Conservation (phyloP, 2,329 filamentous ascomycete genomes). For the Penicillium polonicum region DNA sequence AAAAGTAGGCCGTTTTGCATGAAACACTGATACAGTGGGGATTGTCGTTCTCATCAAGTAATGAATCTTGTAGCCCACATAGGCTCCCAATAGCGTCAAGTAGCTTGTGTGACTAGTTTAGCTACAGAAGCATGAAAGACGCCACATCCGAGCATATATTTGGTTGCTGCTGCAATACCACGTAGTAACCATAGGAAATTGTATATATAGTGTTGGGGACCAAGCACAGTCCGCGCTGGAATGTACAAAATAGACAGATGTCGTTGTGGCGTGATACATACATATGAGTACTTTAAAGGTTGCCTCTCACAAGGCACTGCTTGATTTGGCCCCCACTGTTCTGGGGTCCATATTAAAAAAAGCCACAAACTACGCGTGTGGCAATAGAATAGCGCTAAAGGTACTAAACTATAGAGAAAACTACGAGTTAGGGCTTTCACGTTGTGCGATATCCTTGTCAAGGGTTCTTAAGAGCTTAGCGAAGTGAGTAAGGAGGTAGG, state of each 20-base stretch:
- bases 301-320: no score
- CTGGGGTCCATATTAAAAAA: background rate
- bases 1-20: background rate
- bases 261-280: background rate
- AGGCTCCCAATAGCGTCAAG: background rate
- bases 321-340: background rate
- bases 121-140: background rate
- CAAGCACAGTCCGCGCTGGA: background rate
- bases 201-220: background rate
- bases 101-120: background rate
- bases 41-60: background rate
- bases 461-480: background rate
- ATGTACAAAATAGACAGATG: background rate
- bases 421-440: background rate
- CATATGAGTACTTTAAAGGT: background rate
- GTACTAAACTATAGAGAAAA: background rate
- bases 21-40: no score
- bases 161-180: background rate
- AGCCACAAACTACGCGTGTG: background rate
- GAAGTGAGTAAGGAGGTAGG: background rate
- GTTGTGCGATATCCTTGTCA: background rate
- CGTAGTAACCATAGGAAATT: no score
- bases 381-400: background rate
- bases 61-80: background rate
- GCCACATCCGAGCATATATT: background rate